Base-by-base conservation (phyloP, 176 grass and related monocot species). In the Lolium rigidum region DNA sequence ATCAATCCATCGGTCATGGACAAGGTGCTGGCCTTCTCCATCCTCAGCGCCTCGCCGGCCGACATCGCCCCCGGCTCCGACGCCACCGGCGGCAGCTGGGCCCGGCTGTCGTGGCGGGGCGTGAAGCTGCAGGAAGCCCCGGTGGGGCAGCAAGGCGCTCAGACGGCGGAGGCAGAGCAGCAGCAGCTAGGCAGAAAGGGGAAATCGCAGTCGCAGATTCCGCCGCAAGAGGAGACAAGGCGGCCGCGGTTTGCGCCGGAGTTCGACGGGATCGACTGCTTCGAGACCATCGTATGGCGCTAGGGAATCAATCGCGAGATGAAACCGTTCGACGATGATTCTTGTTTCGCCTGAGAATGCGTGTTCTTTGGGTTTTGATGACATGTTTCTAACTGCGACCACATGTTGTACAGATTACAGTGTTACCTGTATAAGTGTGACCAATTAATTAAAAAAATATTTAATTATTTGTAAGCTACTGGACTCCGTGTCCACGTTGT, bases 221-320 rank as follows among this genome's bases (percentile, higher is more conserved):
- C 21, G 35, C 37, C 7, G 22, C 18, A 10, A 1, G 64, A 43
- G 22, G 50, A 68, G 58, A 24, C 49, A 18, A 8, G 48, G 7
- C 49, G 9, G 1, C 80, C 88, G 7, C 84, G 91, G 50, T 87
- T 95, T 64, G 91, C 94, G 31, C 83, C 77, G 37, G 91, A 95
- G 88, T 87, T 95, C 21, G 94, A 95, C 43, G 94, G 94, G 18
- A 90, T 95, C 76, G 73, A 95, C 70, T 93, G 91, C 86, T 95
- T 93, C 72, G 94, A 89, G 80, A 93, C 94, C 58, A 95, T 95
- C 55, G 74, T 95, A 3, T 83, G 80, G 26, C 86, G 87, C 38
- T 89, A 41, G n/a, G 3, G 9, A 4, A 38, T 9, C 2, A 7
- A 5, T 6, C 2, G 4, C 9, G 52, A 73, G 46, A 1, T 9